phyloP scores from a whole-genome alignment of 148 eudicot species.

The Linanthus parryae region DNA sequence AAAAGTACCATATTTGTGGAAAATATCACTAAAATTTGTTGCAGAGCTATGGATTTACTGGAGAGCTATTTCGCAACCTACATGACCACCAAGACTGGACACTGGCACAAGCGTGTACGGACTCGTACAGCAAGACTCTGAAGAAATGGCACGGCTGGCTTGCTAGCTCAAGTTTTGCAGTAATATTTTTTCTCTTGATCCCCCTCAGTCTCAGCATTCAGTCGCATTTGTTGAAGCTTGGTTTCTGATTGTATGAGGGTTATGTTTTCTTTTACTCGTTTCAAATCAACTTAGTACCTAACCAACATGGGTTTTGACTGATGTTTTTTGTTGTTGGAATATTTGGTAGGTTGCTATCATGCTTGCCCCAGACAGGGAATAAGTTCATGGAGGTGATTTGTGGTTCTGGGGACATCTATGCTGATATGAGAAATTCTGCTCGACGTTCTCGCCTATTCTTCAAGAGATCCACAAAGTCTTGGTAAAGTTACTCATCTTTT shows the following conservation, averaged over 20 bases:
- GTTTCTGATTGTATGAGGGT: neutral
- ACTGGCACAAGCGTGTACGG: constrained; percentile 72
- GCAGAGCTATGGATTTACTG: constrained; percentile 94
- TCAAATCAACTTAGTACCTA: neutral
- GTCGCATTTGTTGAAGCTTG: neutral
- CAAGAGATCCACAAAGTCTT: constrained; percentile 80
- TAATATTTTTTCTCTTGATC: too few relatives aligned
- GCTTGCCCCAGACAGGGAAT: constrained; percentile 79
- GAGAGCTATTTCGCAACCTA: constrained; percentile 49
- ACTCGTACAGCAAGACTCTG: constrained; percentile 66
- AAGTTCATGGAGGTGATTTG: constrained; percentile 60
- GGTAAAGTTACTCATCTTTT: constrained; percentile 29
- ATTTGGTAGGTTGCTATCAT: constrained; percentile 51
- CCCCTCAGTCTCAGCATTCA: too few relatives aligned
- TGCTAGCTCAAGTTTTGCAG: constrained; percentile 71
- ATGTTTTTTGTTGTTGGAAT: neutral
- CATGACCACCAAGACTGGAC: constrained; percentile 76
- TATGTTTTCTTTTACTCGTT: neutral
- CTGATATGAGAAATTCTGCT: constrained; percentile 63
- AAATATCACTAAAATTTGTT: too few relatives aligned
- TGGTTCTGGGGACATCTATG: constrained; percentile 38
- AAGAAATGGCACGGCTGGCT: constrained; percentile 96
- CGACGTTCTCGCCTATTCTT: constrained; percentile 55
- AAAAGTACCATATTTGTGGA: too few relatives aligned
- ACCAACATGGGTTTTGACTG: neutral